A percentile compares a stretch with the other conserved stretches of the same genome.
Evolutionary conservation across 2,329 filamentous ascomycete genomes (phyloP).

Genomic region (Fusarium denticulatum): DNA sequence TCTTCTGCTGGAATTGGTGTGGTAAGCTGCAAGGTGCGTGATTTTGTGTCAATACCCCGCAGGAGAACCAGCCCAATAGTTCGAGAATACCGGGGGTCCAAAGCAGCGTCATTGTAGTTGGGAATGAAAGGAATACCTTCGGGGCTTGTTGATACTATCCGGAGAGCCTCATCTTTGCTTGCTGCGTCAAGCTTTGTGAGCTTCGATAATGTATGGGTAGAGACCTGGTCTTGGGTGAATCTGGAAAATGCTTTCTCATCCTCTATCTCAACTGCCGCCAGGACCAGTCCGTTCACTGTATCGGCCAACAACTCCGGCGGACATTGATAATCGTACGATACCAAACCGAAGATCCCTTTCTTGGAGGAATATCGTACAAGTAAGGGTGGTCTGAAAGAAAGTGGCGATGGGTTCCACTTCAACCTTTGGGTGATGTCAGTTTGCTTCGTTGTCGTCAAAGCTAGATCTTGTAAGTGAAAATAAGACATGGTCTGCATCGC

Average conservation of each 20-base stretch:
- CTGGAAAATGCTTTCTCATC: slow-evolving; percentile 59
- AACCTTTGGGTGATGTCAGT: slow-evolving; percentile 12
- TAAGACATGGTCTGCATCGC: slow-evolving; percentile 85
- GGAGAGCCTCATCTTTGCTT: not conserved
- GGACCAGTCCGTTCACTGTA: slow-evolving; percentile 74
- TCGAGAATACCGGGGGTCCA: slow-evolving; percentile 68
- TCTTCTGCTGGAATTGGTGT: slow-evolving; percentile 63
- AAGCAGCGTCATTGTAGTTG: slow-evolving; percentile 60
- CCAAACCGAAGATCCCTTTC: slow-evolving; percentile 69
- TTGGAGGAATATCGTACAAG: slow-evolving; percentile 66
- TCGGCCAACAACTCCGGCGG: slow-evolving; percentile 68
- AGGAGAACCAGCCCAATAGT: slow-evolving; percentile 74
- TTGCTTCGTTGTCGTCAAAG: slow-evolving; percentile 31
- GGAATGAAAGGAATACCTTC: slow-evolving; percentile 72
- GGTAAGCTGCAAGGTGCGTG: slow-evolving; percentile 68
- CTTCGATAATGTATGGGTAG: slow-evolving; percentile 11
- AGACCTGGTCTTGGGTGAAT: slow-evolving; percentile 22
- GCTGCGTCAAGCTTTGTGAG: slow-evolving; percentile 27
- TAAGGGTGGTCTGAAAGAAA: slow-evolving; percentile 69
- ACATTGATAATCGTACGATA: slow-evolving; percentile 74
- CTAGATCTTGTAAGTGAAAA: slow-evolving; percentile 63
- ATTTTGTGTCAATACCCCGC: slow-evolving; percentile 71
- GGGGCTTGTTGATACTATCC: slow-evolving; percentile 42
- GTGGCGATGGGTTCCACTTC: slow-evolving; percentile 63
- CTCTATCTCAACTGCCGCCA: slow-evolving; percentile 73